phyloP scores from a whole-genome alignment of 225 moss, liverwort and hornwort species.

The Polytrichum commune region DNA sequence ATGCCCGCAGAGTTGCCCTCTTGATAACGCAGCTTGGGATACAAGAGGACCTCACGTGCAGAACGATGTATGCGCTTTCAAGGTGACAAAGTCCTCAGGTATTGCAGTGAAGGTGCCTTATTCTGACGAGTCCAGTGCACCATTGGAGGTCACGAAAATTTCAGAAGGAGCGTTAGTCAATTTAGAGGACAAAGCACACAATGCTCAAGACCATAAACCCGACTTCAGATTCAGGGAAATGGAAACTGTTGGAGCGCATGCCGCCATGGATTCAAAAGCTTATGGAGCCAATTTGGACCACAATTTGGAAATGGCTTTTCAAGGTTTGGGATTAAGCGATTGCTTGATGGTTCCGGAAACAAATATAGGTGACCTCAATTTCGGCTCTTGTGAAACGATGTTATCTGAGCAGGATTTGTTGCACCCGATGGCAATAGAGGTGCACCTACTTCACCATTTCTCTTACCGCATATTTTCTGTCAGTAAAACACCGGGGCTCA shows the following conservation, averaged over 20 bases:
- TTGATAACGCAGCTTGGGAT: too few species aligned
- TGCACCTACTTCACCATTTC: background rate
- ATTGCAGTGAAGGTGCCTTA: background rate
- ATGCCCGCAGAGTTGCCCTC: background rate
- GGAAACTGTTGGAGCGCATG: background rate
- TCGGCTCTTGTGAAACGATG: background rate
- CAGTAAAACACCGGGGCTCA: too few species aligned
- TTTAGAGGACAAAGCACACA: background rate
- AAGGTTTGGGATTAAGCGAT: constrained; percentile 1
- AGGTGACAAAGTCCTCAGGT: background rate
- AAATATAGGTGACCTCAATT: background rate
- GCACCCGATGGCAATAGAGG: background rate
- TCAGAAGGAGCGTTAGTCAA: background rate
- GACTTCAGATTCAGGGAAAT: background rate
- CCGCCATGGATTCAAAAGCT: background rate
- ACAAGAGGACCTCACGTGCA: constrained; percentile 11
- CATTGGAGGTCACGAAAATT: background rate
- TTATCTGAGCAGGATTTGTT: background rate
- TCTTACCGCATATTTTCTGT: too few species aligned
- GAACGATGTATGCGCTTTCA: constrained; percentile 1
- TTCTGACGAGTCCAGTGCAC: constrained; percentile 4
- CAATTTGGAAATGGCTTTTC: background rate
- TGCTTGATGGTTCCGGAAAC: constrained; percentile 2
- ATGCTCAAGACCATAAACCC: background rate
- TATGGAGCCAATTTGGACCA: too few species aligned